Evolutionary conservation across 1,284 basidiomycete genomes (phyloP), one percentile per base, ranked within the genome.

Genomic region (Inonotus obliquus): DNA sequence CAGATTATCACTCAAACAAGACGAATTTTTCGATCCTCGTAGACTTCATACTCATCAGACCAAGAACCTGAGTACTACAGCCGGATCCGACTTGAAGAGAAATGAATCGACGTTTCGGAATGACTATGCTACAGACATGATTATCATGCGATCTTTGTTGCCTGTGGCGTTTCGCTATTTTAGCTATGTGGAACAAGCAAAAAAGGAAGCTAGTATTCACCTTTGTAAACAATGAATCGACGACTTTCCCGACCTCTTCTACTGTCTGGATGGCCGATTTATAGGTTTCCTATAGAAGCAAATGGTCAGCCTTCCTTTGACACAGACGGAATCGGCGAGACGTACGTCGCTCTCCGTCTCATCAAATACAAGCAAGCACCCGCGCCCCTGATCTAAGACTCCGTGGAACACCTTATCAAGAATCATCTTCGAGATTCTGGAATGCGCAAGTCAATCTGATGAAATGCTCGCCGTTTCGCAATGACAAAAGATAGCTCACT

Each of bases 381-480:
- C 96, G 0, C 92, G 85, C 19, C 94, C 95, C 74, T 98, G 96
- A 72, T 98, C 96, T 23, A 99, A 79, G 2, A 98, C 95, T 5
- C 96, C 96, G 66, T 94, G 85, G 69, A 99, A 86, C 0, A 96
- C 86, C 69, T 96, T 96, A 75, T 99, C 96, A 47, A 99, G 78
- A 66, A 99, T 98, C 96, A 99, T 98, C 73, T 98, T 96, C 54
- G 92, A 94, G 56, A 99, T 76, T 72, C 92, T 95, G 66, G 61
- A 21, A 13, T 45, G 25, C 55, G 23, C 25, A 38, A 23, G 25
- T 25, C 1, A 7, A 44, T 38, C 21, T 57, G 29, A 29, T 57
- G 51, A 48, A 41, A 29, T 52, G 48, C n/a, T n/a, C n/a, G n/a
- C 9, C 32, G 9, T 32, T 4, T 32, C 9, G 32, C 32, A 32